Percentiles rank a stretch among this genome's conserved stretches.
Evolutionary conservation across 2,329 filamentous ascomycete genomes (phyloP).

Genomic region (Byssothecium circinans): DNA sequence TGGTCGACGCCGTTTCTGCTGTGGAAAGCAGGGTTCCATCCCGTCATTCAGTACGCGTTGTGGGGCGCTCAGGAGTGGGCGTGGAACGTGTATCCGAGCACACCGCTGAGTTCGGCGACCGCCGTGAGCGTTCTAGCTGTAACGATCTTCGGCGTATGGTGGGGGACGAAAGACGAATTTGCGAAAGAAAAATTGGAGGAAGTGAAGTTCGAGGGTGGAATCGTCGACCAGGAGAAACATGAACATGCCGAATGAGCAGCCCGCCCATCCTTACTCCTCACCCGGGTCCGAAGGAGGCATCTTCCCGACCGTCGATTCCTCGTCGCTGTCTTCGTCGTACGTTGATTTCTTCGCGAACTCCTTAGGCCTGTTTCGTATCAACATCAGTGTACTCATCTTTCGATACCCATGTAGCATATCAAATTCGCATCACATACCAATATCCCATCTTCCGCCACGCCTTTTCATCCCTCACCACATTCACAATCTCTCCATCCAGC

Average conservation of each 20-base stretch:
- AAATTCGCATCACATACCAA: slow-evolving; percentile 57
- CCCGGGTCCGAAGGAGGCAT: slow-evolving; percentile 83
- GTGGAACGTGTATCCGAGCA: slow-evolving; percentile 94
- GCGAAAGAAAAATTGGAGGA: slow-evolving; percentile 34
- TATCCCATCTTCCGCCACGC: slow-evolving; percentile 86
- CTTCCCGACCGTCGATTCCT: slow-evolving; percentile 78
- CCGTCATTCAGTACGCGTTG: slow-evolving; percentile 65
- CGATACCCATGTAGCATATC: slow-evolving; percentile 1
- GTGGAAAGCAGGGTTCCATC: slow-evolving; percentile 74
- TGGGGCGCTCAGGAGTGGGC: slow-evolving; percentile 87
- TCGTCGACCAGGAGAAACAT: slow-evolving; percentile 22
- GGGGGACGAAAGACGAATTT: slow-evolving; percentile 53
- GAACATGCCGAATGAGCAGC: slow-evolving; percentile 34
- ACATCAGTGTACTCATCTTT: slow-evolving; percentile 19
- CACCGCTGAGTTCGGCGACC: slow-evolving; percentile 61
- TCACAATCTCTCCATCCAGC: slow-evolving; percentile 85
- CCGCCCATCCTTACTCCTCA: slow-evolving; percentile 49
- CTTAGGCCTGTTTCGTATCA: slow-evolving; percentile 65
- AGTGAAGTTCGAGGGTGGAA: neutral
- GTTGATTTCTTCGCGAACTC: slow-evolving; percentile 69
- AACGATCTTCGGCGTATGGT: slow-evolving; percentile 66
- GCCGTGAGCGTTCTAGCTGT: slow-evolving; percentile 72
- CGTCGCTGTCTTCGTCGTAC: slow-evolving; percentile 66
- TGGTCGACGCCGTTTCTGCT: slow-evolving; percentile 88
- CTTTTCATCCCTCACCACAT: slow-evolving; percentile 89